Evolutionary conservation across 768 basidiomycete genomes (phyloP).

Genomic region (Hebeloma cylindrosporum): DNA sequence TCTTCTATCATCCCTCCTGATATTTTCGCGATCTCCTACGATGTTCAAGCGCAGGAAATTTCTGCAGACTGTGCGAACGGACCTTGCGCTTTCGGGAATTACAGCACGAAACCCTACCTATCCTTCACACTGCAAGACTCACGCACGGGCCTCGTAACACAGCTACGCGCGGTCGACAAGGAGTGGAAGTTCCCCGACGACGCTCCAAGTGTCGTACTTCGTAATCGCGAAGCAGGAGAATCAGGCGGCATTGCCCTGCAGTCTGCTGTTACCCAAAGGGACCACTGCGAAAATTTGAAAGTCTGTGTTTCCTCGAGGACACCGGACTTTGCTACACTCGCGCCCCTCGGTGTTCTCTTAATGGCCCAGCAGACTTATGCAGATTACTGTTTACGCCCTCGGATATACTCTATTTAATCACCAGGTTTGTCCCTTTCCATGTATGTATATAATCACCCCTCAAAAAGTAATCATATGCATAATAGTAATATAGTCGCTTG

Average conservation of each 20-base stretch:
- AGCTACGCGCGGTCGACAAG: conserved; percentile 7
- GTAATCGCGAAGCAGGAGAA: not conserved
- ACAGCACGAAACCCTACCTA: no score
- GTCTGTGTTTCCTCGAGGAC: conserved; percentile 10
- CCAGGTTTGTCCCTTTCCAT: no score
- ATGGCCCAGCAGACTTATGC: conserved; percentile 10
- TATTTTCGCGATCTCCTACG: no score
- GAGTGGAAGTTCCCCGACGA: conserved; percentile 17
- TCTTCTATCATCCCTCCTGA: no score
- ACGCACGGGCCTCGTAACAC: not conserved
- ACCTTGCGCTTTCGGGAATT: no score
- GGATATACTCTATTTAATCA: no score
- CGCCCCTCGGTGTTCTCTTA: no score
- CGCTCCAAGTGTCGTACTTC: conserved; percentile 15
- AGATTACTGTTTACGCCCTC: conserved; percentile 4
- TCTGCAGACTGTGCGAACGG: no score
- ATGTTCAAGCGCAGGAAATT: no score
- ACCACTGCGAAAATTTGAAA: conserved; percentile 16
- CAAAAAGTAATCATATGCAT: no score
- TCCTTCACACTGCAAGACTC: not conserved
- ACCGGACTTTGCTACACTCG: conserved; percentile 10
- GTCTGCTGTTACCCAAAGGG: conserved; percentile 16
- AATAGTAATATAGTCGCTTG: no score
- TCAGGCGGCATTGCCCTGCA: conserved; percentile 9
- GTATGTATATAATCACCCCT: no score